These are phyloP conservation scores for Cyberlindnera subsufficiens DNA, from an alignment of 805 yeast genomes.

Conservation along the genomic window DNA sequence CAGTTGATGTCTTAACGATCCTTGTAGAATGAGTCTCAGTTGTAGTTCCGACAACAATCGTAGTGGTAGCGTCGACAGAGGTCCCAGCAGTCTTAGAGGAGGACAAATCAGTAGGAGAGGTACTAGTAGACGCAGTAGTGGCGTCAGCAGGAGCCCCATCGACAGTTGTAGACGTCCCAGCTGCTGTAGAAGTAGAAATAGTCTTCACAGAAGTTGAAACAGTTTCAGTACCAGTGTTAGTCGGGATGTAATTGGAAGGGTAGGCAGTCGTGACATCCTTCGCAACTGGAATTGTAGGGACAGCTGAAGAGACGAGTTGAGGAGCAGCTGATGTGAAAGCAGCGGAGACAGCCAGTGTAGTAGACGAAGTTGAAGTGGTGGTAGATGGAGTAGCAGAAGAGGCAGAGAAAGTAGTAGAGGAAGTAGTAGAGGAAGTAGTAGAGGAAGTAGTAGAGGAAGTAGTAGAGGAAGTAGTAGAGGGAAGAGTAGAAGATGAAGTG, in stretches of 20 bases:
- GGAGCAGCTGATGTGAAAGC: not conserved
- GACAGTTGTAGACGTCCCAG: not conserved
- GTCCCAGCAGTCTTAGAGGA: not conserved
- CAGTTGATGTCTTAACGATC: too few relatives aligned
- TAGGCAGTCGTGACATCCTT: too few relatives aligned
- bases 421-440: slow-evolving; percentile 6
- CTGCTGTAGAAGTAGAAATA: not conserved
- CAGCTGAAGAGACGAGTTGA: not conserved
- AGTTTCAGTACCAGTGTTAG: too few relatives aligned
- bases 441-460: slow-evolving; percentile 4
- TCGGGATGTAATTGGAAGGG: too few relatives aligned
- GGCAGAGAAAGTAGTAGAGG: slow-evolving; percentile 4
- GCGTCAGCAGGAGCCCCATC: not conserved
- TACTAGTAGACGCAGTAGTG: not conserved
- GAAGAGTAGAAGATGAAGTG: slow-evolving; percentile 5
- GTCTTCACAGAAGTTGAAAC: not conserved
- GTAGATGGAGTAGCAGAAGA: slow-evolving; percentile 2
- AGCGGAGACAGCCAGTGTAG: not conserved
- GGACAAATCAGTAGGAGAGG: not conserved
- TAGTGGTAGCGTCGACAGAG: not conserved
- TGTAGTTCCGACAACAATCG: not conserved
- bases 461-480: slow-evolving; percentile 2
- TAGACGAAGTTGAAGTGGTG: not conserved
- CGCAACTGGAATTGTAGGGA: not conserved
- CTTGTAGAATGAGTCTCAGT: too few relatives aligned